Percentiles rank a stretch among this genome's conserved stretches.
Conservation (phyloP, 2,329 filamentous ascomycete species). For the Fonsecaea monophora region DNA sequence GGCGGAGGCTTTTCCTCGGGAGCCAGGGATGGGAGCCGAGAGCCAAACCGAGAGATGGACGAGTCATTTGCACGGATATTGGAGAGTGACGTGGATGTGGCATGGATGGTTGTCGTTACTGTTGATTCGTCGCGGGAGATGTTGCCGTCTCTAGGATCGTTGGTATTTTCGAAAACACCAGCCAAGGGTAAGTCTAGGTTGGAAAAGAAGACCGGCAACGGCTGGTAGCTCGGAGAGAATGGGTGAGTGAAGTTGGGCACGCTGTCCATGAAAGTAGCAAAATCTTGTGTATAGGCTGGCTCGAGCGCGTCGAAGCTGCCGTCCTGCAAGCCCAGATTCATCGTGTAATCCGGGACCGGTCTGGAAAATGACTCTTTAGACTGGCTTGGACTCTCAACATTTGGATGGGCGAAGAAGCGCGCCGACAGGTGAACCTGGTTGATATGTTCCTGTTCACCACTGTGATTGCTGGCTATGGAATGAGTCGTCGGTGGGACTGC, state of each 20-base stretch:
- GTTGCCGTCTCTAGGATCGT: conserved; percentile 1
- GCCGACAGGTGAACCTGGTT: neutral
- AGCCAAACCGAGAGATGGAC: conserved; percentile 48
- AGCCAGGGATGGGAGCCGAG: conserved; percentile 48
- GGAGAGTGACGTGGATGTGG: neutral
- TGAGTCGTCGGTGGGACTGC: neutral
- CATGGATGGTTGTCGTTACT: neutral
- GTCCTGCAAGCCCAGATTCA: neutral
- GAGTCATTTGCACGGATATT: neutral
- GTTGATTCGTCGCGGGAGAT: conserved; percentile 43
- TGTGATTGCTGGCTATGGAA: neutral
- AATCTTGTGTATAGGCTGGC: conserved; percentile 14
- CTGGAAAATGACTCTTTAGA: neutral
- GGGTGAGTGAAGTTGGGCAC: conserved; percentile 12
- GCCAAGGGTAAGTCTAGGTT: conserved; percentile 44
- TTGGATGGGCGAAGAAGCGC: conserved; percentile 6
- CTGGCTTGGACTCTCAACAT: neutral
- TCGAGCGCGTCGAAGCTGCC: conserved; percentile 7
- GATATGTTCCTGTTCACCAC: neutral
- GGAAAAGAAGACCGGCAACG: conserved; percentile 50
- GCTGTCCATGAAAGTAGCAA: conserved; percentile 15
- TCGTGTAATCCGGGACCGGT: conserved; percentile 6
- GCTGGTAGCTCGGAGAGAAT: conserved; percentile 44
- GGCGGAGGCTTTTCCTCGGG: conserved; percentile 43
- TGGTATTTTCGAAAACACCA: conserved; percentile 27